phyloP scores from a whole-genome alignment of 306 rosid species.

The Boehmeria nivea region DNA sequence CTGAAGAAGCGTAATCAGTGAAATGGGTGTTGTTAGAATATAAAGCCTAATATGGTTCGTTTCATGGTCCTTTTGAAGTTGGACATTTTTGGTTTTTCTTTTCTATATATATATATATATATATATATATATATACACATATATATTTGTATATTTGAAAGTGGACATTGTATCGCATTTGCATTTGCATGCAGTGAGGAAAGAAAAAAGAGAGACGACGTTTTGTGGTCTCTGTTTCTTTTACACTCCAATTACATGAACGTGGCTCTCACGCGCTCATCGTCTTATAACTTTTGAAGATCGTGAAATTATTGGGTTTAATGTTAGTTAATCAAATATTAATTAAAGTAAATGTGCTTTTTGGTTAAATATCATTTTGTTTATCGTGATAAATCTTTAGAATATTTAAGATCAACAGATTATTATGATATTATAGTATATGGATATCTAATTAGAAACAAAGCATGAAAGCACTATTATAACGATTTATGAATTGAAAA shows the following conservation, averaged over 20 bases:
- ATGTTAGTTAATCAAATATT: too few species aligned
- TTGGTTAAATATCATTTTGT: too few species aligned
- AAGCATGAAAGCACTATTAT: too few species aligned
- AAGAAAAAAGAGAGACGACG: too few species aligned
- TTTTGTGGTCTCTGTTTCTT: neutral
- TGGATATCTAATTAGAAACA: too few species aligned
- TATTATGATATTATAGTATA: too few species aligned
- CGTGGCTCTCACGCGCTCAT: conserved; percentile 1
- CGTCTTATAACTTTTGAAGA: too few species aligned
- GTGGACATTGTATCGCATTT: conserved; percentile 1
- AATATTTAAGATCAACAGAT: too few species aligned
- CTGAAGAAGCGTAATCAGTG: conserved; percentile 5
- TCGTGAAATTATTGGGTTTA: neutral
- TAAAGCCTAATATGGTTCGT: neutral
- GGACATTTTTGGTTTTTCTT: neutral
- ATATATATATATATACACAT: too few species aligned
- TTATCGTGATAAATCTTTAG: too few species aligned
- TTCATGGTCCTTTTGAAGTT: neutral
- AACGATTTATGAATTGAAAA: too few species aligned
- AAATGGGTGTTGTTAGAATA: neutral
- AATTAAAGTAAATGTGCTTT: too few species aligned
- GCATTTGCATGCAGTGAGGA: neutral
- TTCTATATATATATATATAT: neutral
- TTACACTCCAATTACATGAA: neutral
- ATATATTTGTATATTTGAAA: neutral